A percentile compares a stretch with the other conserved stretches of the same genome.
phyloP scores from a whole-genome alignment of 2,329 filamentous ascomycete genomes.

The Elsinoe ampelina region DNA sequence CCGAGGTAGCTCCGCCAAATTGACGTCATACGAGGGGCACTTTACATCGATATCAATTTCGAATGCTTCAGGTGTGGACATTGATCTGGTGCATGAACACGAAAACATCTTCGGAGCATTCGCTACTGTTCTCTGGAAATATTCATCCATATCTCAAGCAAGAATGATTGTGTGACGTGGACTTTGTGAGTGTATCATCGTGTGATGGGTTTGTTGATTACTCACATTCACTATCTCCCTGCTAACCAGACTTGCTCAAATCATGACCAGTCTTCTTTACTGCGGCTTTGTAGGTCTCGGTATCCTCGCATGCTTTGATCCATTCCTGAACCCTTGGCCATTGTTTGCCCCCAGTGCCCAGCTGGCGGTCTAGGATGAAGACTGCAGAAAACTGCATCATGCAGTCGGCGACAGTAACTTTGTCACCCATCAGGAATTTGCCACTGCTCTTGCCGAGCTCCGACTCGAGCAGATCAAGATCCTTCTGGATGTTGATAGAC shows the following conservation, averaged over 20 bases:
- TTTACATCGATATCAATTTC: not conserved
- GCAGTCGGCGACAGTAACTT: constrained; percentile 36
- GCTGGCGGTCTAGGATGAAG: constrained; percentile 32
- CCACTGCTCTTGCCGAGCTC: constrained; percentile 32
- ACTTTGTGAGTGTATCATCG: too few relatives aligned
- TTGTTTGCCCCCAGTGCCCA: constrained; percentile 30
- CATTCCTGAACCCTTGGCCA: constrained; percentile 29
- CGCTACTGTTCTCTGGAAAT: too few relatives aligned
- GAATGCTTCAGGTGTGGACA: too few relatives aligned
- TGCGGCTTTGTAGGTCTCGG: constrained; percentile 29
- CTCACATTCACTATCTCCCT: not conserved
- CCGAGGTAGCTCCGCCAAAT: not conserved
- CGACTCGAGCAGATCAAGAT: constrained; percentile 37
- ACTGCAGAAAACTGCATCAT: constrained; percentile 37
- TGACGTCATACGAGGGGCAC: constrained; percentile 1
- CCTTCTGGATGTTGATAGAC: constrained; percentile 36
- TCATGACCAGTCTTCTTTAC: constrained; percentile 34
- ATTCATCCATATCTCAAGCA: too few relatives aligned
- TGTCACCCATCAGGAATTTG: constrained; percentile 34
- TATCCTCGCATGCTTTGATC: constrained; percentile 30
- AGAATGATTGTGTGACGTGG: too few relatives aligned
- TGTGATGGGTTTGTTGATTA: not conserved
- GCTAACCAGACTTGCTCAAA: constrained; percentile 14
- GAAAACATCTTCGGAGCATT: too few relatives aligned
- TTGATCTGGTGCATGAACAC: too few relatives aligned